Evolutionary conservation across 2,329 filamentous ascomycete genomes (phyloP), one percentile per base, ranked within the genome.

Genomic region (Bimuria novae-zelandiae): DNA sequence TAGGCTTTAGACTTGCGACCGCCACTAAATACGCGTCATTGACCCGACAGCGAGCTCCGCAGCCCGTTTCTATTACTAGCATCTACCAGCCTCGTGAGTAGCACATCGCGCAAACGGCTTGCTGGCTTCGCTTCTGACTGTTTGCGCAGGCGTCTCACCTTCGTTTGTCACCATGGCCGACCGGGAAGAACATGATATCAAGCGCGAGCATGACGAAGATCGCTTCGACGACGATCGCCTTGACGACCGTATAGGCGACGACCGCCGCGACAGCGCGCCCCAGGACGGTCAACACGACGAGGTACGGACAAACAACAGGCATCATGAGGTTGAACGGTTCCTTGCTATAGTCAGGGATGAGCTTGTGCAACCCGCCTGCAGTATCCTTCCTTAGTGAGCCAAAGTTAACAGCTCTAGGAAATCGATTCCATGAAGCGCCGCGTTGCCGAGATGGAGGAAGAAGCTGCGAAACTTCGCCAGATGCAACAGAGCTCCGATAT

Each of bases 401-500:
- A 25, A 19, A 46, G 36, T 51, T 39, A 48, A 39, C 33, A 45
- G 14, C 41, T 47, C 22, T 12, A 49, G 41, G 73, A 76, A 50
- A 80, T 81, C 56, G 72, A 73, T 21, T 77, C 77, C 17, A 81
- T 81, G 79, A 80, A 80, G 70, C 77, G 78, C 68, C 78, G 79
- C 64, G 79, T 81, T 19, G 75, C 79, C 65, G 79, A 80, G 65
- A 81, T 88, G 61, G 79, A 84, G 52, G 79, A 86, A 19, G 84
- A 88, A 63, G 82, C 79, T 1, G 72, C 76, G 5, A 81, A 81
- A 62, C 76, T 87, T 7, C 80, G 80, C 25, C 76, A 78, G 7
- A 79, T 84, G 77, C 80, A 84, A 39, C 80, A 79, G 14, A 81
- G 65, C 49, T 83, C 97, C 57, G 93, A 97, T 73, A 87, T 92